Conservation (phyloP, 2,329 filamentous ascomycete species). For the Ophiocordyceps australis region DNA sequence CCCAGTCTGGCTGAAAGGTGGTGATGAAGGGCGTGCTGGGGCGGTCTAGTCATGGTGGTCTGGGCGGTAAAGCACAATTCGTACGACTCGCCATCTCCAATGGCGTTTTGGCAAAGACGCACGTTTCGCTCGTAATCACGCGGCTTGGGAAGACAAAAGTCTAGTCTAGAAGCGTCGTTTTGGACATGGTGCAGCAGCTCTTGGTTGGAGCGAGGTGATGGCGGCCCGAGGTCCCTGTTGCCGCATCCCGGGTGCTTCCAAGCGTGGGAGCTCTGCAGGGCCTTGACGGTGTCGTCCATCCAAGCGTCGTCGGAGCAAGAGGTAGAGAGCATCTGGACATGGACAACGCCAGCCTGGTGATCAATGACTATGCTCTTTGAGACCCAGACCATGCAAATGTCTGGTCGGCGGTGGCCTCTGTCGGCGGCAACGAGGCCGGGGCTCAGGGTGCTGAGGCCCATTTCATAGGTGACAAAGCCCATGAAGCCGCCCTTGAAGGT, state of each 20-base stretch:
- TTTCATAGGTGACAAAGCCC: constrained; percentile 73
- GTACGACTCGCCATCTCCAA: constrained; percentile 66
- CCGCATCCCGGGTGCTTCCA: constrained; percentile 10
- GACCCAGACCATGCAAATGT: constrained; percentile 61
- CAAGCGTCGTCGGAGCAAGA: constrained; percentile 10
- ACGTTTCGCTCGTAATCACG: constrained; percentile 48
- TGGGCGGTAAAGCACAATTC: constrained; percentile 71
- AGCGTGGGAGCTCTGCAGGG: constrained; percentile 12
- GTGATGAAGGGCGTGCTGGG: constrained; percentile 22
- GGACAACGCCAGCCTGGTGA: constrained; percentile 40
- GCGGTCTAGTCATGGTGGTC: constrained; percentile 37
- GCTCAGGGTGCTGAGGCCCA: constrained; percentile 36
- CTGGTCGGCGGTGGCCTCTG: constrained; percentile 31
- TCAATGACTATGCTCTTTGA: constrained; percentile 64
- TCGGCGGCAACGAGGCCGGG: constrained; percentile 8
- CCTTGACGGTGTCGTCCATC: constrained; percentile 11
- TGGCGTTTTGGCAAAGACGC: constrained; percentile 47
- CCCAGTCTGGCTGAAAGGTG: constrained; percentile 2
- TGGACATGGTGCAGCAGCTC: constrained; percentile 4
- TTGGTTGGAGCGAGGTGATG: constrained; percentile 5
- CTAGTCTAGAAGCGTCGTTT: constrained; percentile 3
- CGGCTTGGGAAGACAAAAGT: constrained; percentile 21
- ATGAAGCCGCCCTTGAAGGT: constrained; percentile 74
- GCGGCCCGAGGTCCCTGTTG: constrained; percentile 1
- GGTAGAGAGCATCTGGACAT: constrained; percentile 35